Evolutionary conservation across 1,284 basidiomycete genomes (phyloP).

Genomic region (Rugosomyces carneus): DNA sequence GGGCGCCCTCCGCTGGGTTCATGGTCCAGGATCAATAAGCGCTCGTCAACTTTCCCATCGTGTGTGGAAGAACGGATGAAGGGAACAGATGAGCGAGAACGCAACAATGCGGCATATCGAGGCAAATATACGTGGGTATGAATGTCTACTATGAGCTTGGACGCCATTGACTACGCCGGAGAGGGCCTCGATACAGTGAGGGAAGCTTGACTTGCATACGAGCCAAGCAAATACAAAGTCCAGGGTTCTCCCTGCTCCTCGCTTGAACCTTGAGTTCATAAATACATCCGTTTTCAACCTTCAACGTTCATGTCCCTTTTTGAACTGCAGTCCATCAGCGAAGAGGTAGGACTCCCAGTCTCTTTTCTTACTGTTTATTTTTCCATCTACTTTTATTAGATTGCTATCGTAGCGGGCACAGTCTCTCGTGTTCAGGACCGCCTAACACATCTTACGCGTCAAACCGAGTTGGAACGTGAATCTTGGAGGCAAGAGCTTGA

Average conservation of each 20-base stretch:
- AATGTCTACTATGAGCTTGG: slow-evolving; percentile 59
- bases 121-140: slow-evolving; percentile 82
- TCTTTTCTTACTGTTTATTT: neutral
- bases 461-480: slow-evolving; percentile 18
- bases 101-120: slow-evolving; percentile 61
- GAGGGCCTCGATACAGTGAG: neutral
- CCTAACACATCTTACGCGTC: slow-evolving; percentile 17
- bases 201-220: too few relatives aligned
- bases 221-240: slow-evolving; percentile 13
- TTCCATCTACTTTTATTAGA: slow-evolving; percentile 11
- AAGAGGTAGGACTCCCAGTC: slow-evolving; percentile 12
- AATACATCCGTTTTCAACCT: slow-evolving; percentile 1
- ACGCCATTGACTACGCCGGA: slow-evolving; percentile 14
- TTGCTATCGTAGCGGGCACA: slow-evolving; percentile 16
- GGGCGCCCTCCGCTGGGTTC: slow-evolving; percentile 71
- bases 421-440: slow-evolving; percentile 21
- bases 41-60: slow-evolving; percentile 49
- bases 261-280: neutral
- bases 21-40: slow-evolving; percentile 68
- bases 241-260: neutral
- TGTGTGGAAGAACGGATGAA: slow-evolving; percentile 54
- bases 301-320: neutral
- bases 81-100: slow-evolving; percentile 55
- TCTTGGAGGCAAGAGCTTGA: slow-evolving; percentile 28
- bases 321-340: slow-evolving; percentile 10